phyloP scores from a whole-genome alignment of 495 filamentous ascomycete species.

The Halenospora varia region DNA sequence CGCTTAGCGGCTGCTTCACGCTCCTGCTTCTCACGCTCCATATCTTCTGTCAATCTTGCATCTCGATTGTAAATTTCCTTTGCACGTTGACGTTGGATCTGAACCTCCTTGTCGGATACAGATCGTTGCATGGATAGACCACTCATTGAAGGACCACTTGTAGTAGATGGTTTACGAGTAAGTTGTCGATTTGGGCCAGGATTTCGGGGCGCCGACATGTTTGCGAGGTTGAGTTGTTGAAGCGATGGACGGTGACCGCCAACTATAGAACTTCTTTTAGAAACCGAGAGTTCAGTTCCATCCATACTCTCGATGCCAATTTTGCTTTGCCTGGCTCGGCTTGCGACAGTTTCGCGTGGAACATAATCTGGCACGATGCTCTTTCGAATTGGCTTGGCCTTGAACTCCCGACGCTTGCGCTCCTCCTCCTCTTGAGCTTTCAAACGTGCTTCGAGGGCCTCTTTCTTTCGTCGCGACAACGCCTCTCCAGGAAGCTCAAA shows the following conservation, averaged over 20 bases:
- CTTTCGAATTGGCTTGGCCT: constrained; percentile 54
- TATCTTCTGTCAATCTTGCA: constrained; percentile 40
- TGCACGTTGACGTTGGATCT: constrained; percentile 49
- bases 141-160: constrained; percentile 35
- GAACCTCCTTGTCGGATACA: constrained; percentile 43
- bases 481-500: constrained; percentile 75
- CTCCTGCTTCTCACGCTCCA: constrained; percentile 48
- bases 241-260: constrained; percentile 18
- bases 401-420: constrained; percentile 55
- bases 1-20: constrained; percentile 53
- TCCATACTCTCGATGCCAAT: constrained; percentile 19
- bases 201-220: constrained; percentile 21
- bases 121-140: constrained; percentile 34
- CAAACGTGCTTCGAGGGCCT: constrained; percentile 59
- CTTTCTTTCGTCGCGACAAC: constrained; percentile 63
- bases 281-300: neutral
- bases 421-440: constrained; percentile 58
- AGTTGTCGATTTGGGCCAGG: constrained; percentile 6
- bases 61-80: constrained; percentile 59
- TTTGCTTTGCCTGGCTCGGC: constrained; percentile 44
- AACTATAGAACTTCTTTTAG: constrained; percentile 20
- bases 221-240: constrained; percentile 7
- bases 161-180: constrained; percentile 27
- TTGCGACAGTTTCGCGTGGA: constrained; percentile 52
- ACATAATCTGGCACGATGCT: constrained; percentile 31